Evolutionary conservation across 208 protist species (phyloP).

Genomic region (Lotmaria passim): DNA sequence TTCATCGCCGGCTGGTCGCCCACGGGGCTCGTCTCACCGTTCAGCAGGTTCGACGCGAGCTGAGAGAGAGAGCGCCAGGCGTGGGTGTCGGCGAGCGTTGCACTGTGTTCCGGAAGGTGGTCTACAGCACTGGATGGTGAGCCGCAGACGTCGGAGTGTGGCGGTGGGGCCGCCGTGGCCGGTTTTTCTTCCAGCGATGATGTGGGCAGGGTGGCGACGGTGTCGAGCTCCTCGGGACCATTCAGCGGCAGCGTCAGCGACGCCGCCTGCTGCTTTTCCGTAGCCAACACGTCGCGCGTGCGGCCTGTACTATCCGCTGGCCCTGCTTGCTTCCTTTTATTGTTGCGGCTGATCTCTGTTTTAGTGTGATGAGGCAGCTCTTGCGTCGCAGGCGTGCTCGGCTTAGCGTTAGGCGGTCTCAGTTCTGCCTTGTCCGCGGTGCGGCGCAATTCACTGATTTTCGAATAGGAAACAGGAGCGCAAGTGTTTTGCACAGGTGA

Average conservation of each 20-base stretch:
- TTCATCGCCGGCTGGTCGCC: neutral
- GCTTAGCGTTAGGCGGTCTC: too few relatives aligned
- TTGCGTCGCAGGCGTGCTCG: neutral
- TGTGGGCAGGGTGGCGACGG: neutral
- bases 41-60: neutral
- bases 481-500: neutral
- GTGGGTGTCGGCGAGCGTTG: neutral
- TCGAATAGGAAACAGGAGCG: neutral
- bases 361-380: neutral
- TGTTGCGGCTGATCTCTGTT: too few relatives aligned
- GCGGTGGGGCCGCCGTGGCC: neutral
- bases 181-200: neutral
- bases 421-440: too few relatives aligned
- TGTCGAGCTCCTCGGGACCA: neutral
- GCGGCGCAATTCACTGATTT: too few relatives aligned
- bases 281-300: neutral
- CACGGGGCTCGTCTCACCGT: neutral
- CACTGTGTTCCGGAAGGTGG: neutral
- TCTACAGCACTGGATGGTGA: neutral
- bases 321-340: too few relatives aligned
- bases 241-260: neutral
- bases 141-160: too few relatives aligned
- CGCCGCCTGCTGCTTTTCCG: neutral
- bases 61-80: conserved; percentile 9
- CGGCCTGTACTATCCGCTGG: neutral